Evolutionary conservation across 495 filamentous ascomycete genomes (phyloP).

Genomic region (Friedmanniomyces endolithicus): DNA sequence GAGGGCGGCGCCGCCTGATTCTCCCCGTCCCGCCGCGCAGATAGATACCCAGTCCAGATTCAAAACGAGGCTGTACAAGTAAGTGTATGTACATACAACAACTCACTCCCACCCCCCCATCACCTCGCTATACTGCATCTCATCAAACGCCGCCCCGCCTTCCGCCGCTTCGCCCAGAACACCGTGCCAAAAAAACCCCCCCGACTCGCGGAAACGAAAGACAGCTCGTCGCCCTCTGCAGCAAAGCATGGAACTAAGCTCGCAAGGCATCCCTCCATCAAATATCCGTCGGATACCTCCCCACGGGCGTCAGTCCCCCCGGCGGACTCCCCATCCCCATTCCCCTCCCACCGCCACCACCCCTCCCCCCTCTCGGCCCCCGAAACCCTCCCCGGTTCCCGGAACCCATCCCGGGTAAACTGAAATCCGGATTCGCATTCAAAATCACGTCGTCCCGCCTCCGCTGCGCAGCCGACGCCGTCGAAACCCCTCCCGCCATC

Average conservation of each 20-base stretch:
- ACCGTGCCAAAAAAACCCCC: too few species aligned
- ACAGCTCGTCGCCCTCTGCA: too few species aligned
- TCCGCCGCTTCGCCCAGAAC: too few species aligned
- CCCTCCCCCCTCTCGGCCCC: not conserved
- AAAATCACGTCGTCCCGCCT: conserved; percentile 47
- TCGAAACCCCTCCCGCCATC: conserved; percentile 12
- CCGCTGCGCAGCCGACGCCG: conserved; percentile 31
- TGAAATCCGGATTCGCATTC: conserved; percentile 64
- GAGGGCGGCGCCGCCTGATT: too few species aligned
- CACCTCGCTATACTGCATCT: too few species aligned
- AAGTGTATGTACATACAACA: too few species aligned
- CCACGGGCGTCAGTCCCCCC: conserved; percentile 8
- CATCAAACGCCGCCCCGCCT: too few species aligned
- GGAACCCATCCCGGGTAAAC: conserved; percentile 33
- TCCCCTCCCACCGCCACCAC: not conserved
- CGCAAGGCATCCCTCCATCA: not conserved
- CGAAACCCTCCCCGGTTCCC: not conserved
- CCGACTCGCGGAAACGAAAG: too few species aligned
- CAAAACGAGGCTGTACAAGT: too few species aligned
- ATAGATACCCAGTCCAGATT: too few species aligned
- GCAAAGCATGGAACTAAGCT: not conserved
- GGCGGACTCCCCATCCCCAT: not conserved
- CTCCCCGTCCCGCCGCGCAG: too few species aligned
- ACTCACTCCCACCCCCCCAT: too few species aligned
- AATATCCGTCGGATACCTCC: conserved; percentile 22